Evolutionary conservation across 108 stramenopile genomes (phyloP).

Genomic region (Stephanodiscus triporus): DNA sequence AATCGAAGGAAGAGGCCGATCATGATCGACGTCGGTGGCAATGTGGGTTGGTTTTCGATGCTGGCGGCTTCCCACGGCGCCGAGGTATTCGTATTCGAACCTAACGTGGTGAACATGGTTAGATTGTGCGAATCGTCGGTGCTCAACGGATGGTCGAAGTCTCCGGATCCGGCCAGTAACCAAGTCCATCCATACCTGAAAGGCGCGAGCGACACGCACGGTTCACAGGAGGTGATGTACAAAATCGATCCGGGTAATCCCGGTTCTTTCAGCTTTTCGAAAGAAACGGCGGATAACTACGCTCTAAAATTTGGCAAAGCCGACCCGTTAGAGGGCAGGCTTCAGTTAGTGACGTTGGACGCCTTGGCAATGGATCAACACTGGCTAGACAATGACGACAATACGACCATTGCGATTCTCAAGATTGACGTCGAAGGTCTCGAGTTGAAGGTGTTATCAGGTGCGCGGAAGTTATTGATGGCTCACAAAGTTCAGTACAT

Average conservation of each 20-base stretch:
- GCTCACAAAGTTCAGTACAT: slow-evolving; percentile 37
- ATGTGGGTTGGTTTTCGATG: slow-evolving; percentile 64
- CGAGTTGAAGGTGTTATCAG: slow-evolving; percentile 37
- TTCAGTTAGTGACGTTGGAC: slow-evolving; percentile 44
- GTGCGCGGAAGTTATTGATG: slow-evolving; percentile 37
- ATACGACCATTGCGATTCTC: slow-evolving; percentile 20
- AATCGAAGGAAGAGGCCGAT: slow-evolving; percentile 12
- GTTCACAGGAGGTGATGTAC: slow-evolving; percentile 19
- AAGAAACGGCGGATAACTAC: slow-evolving; percentile 10
- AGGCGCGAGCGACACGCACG: slow-evolving; percentile 46
- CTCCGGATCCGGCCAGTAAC: slow-evolving; percentile 12
- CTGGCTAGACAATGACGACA: slow-evolving; percentile 30
- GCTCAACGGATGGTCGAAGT: slow-evolving; percentile 40
- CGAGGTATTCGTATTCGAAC: slow-evolving; percentile 58
- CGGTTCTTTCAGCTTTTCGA: slow-evolving; percentile 36
- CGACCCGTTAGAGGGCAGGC: slow-evolving; percentile 2
- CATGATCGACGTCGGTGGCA: slow-evolving; percentile 60
- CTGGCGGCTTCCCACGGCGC: slow-evolving; percentile 50
- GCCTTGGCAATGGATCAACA: slow-evolving; percentile 37
- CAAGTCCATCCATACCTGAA: slow-evolving; percentile 36
- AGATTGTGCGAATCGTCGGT: slow-evolving; percentile 58
- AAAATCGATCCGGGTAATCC: slow-evolving; percentile 44
- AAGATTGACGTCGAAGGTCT: slow-evolving; percentile 57
- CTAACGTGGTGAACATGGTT: slow-evolving; percentile 59
- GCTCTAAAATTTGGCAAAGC: background rate